Evolutionary conservation across 768 basidiomycete species (phyloP).

Genomic region (Coprinellus aureogranulatus): DNA sequence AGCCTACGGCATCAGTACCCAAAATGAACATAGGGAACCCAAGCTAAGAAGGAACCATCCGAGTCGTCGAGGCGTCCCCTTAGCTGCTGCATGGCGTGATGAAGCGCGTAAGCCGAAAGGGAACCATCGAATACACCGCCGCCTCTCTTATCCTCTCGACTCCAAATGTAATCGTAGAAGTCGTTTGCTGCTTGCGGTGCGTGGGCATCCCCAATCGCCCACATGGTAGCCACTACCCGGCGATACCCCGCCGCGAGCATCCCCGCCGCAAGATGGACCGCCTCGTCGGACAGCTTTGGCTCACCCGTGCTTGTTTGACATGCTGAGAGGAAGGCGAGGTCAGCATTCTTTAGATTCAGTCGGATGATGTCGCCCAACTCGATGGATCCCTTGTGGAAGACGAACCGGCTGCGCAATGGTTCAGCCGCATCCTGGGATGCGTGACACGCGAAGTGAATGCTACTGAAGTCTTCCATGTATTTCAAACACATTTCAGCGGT

Average conservation of each 20-base stretch:
- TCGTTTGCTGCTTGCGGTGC: conserved; percentile 26
- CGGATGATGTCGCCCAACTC: background rate
- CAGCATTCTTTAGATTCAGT: background rate
- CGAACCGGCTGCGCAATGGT: conserved; percentile 9
- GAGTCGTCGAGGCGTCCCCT: conserved; percentile 2
- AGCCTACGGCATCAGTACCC: too few relatives aligned
- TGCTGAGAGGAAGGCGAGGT: conserved; percentile 1
- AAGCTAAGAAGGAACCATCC: background rate
- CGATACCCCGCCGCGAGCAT: conserved; percentile 1
- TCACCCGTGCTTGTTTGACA: conserved; percentile 1
- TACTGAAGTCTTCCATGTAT: conserved; percentile 12
- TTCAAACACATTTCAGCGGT: conserved; percentile 11
- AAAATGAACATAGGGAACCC: background rate
- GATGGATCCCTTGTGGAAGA: background rate
- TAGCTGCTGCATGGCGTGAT: conserved; percentile 18
- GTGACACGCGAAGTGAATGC: conserved; percentile 34
- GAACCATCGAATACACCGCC: background rate
- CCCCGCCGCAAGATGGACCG: background rate
- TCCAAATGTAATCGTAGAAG: conserved; percentile 23
- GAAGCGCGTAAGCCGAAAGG: conserved; percentile 16
- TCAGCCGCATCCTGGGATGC: conserved; percentile 23
- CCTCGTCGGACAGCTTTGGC: background rate
- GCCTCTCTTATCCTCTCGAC: background rate
- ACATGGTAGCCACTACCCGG: conserved; percentile 25
- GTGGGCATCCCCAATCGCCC: conserved; percentile 32